Evolutionary conservation across 2,329 filamentous ascomycete species (phyloP).

Genomic region (Calycina marina): DNA sequence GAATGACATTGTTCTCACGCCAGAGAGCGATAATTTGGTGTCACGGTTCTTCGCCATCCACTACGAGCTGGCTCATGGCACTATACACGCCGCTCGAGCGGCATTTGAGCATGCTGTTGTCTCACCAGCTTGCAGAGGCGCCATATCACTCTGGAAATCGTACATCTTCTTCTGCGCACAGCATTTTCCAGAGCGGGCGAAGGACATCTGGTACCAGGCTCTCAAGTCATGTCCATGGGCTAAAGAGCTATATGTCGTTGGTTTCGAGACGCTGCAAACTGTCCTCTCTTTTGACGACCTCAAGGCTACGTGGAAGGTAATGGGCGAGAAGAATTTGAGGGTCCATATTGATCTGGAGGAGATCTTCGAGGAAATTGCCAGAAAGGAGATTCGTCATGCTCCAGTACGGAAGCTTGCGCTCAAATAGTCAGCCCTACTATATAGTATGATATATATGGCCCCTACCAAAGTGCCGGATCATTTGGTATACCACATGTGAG

Average conservation of each 20-base stretch:
- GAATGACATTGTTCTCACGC: constrained; percentile 24
- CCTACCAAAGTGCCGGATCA: no score
- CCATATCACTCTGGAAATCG: constrained; percentile 33
- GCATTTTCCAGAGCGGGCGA: constrained; percentile 26
- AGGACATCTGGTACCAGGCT: constrained; percentile 38
- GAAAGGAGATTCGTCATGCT: constrained; percentile 2
- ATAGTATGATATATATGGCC: no score
- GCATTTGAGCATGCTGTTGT: constrained; percentile 38
- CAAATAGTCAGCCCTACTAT: no score
- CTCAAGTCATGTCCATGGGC: constrained; percentile 46
- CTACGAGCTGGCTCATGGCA: constrained; percentile 35
- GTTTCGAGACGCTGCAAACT: constrained; percentile 30
- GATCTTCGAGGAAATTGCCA: constrained; percentile 15
- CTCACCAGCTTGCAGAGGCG: constrained; percentile 23
- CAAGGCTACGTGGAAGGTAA: constrained; percentile 36
- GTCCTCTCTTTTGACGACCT: constrained; percentile 28
- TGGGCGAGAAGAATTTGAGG: constrained; percentile 46
- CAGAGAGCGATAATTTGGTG: constrained; percentile 26
- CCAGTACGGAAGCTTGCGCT: neutral
- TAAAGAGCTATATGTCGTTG: constrained; percentile 43
- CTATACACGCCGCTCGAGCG: constrained; percentile 35
- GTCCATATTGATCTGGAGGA: constrained; percentile 39
- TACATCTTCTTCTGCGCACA: constrained; percentile 34
- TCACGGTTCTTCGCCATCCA: constrained; percentile 39
- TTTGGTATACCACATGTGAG: no score